phyloP scores from a whole-genome alignment of 2,329 filamentous ascomycete genomes.

The Cordyceps cateniannulata region DNA sequence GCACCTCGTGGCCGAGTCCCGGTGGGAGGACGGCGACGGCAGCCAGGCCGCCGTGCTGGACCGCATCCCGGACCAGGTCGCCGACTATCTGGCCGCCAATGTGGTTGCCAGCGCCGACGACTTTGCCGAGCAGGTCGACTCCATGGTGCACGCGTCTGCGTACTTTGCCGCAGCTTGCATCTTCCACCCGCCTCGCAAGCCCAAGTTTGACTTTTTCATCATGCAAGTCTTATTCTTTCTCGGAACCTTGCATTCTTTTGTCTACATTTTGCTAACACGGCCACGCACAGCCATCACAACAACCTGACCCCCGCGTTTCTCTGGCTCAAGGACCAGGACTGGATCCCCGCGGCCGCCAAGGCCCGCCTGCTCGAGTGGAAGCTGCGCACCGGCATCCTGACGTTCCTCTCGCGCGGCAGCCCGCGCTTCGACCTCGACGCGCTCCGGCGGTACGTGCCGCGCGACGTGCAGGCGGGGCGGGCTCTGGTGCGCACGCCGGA shows the following conservation, averaged over 20 bases:
- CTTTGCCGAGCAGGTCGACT: slow-evolving; percentile 45
- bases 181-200: slow-evolving; percentile 54
- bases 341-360: slow-evolving; percentile 55
- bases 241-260: too few species aligned
- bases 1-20: slow-evolving; percentile 46
- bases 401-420: slow-evolving; percentile 64
- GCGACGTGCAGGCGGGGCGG: slow-evolving; percentile 21
- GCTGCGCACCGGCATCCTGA: slow-evolving; percentile 63
- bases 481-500: slow-evolving; percentile 34
- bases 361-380: slow-evolving; percentile 75
- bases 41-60: slow-evolving; percentile 57
- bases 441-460: slow-evolving; percentile 54
- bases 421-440: slow-evolving; percentile 54
- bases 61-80: slow-evolving; percentile 57
- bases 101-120: slow-evolving; percentile 51
- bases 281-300: slow-evolving; percentile 62
- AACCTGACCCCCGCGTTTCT: slow-evolving; percentile 70
- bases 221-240: slow-evolving; percentile 34
- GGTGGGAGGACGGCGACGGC: slow-evolving; percentile 55
- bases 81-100: slow-evolving; percentile 47
- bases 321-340: slow-evolving; percentile 53
- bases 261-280: background rate
- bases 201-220: slow-evolving; percentile 77
- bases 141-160: slow-evolving; percentile 62
- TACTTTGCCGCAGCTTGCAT: slow-evolving; percentile 48